phyloP scores from a whole-genome alignment of 176 grass and related monocot species.

The Bothriochloa decipiens region DNA sequence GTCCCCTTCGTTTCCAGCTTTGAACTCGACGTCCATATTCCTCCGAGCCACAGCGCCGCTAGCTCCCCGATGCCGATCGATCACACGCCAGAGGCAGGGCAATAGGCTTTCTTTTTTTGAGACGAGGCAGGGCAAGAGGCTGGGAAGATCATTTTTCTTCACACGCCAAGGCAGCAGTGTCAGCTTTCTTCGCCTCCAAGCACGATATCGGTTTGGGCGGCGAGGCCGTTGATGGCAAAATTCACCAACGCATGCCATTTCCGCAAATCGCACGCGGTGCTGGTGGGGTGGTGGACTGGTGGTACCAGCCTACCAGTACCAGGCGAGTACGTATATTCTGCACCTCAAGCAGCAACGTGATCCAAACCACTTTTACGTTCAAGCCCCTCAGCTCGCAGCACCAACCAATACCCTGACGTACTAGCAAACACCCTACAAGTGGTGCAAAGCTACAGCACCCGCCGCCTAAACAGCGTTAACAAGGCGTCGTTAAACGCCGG shows the following conservation, averaged over 20 bases:
- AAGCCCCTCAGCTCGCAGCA: background rate
- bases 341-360: background rate
- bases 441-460: too few species aligned
- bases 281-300: background rate
- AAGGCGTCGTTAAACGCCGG: background rate
- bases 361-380: background rate
- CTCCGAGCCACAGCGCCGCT: too few species aligned
- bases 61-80: background rate
- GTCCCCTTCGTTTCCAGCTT: background rate
- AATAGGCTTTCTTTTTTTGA: too few species aligned
- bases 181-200: background rate
- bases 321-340: background rate
- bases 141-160: too few species aligned
- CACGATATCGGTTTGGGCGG: background rate
- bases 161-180: background rate
- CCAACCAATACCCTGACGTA: background rate
- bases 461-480: too few species aligned
- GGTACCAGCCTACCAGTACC: too few species aligned
- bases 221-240: too few species aligned
- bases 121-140: too few species aligned
- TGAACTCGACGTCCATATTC: background rate
- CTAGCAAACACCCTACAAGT: too few species aligned
- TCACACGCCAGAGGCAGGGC: background rate
- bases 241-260: too few species aligned
- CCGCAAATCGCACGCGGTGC: background rate